Conservation (phyloP, 2,329 filamentous ascomycete genomes). For the Fusarium dlaminii region DNA sequence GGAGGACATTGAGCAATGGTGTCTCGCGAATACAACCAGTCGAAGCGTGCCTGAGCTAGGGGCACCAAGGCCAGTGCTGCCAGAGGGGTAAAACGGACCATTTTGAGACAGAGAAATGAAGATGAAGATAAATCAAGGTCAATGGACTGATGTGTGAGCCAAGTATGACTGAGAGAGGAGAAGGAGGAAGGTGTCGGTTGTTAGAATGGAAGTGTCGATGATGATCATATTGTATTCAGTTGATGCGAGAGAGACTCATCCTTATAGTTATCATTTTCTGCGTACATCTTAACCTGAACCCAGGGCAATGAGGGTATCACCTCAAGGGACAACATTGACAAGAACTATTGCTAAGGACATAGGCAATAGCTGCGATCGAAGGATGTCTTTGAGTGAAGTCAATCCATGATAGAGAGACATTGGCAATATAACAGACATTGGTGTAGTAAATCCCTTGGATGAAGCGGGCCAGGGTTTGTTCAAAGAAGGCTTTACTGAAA, state of each 20-base stretch:
- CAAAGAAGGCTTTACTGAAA: neutral
- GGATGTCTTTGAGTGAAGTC: neutral
- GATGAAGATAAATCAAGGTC: neutral
- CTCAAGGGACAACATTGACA: conserved; percentile 5
- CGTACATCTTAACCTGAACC: neutral
- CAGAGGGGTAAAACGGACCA: conserved; percentile 41
- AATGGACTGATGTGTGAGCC: neutral
- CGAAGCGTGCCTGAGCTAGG: conserved; percentile 41
- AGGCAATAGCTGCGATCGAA: neutral
- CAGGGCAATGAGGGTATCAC: neutral
- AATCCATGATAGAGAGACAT: conserved; percentile 1
- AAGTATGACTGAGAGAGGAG: neutral
- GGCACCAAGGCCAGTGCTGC: conserved; percentile 41
- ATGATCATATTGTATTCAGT: neutral
- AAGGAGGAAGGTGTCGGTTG: neutral
- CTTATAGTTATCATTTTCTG: conserved; percentile 25
- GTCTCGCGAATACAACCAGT: conserved; percentile 29
- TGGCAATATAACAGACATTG: conserved; percentile 5
- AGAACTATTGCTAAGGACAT: conserved; percentile 3
- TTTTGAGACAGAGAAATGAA: conserved; percentile 14
- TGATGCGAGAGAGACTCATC: neutral
- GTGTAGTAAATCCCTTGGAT: conserved; percentile 4
- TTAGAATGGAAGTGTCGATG: conserved; percentile 6
- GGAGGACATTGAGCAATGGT: conserved; percentile 44
- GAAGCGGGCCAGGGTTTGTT: neutral